Conservation (phyloP, 148 eudicot genomes). For the Amaranthus hypochondriacus region DNA sequence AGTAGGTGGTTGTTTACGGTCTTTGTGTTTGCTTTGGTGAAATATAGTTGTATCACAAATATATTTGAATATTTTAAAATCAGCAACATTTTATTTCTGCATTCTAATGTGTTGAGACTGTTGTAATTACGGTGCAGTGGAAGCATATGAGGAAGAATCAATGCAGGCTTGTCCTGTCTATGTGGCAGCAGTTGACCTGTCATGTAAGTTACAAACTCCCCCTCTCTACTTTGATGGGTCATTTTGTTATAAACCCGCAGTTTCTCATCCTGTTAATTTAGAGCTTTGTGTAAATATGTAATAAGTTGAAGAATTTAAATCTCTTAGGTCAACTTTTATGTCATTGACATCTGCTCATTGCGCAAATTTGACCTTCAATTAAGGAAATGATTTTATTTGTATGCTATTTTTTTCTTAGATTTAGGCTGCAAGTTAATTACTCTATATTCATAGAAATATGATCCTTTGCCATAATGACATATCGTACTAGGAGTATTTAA, state of each 20-base stretch:
- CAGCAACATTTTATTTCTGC: background rate
- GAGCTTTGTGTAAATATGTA: background rate
- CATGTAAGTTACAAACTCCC: slow-evolving; percentile 52
- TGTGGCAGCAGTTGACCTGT: slow-evolving; percentile 77
- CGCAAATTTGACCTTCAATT: background rate
- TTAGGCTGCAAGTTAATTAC: background rate
- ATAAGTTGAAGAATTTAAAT: background rate
- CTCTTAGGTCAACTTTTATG: background rate
- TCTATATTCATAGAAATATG: too few species aligned
- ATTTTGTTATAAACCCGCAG: background rate
- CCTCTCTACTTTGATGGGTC: background rate
- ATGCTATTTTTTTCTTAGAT: background rate
- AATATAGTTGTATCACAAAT: background rate
- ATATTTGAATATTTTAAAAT: slow-evolving; percentile 1
- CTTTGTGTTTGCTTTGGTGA: background rate
- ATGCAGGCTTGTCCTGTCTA: slow-evolving; percentile 83
- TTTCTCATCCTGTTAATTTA: background rate
- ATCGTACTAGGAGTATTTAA: too few species aligned
- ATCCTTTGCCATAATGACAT: too few species aligned
- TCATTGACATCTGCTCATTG: background rate
- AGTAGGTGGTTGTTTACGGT: too few species aligned
- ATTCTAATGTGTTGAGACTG: background rate
- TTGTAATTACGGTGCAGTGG: slow-evolving; percentile 38
- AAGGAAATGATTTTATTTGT: background rate
- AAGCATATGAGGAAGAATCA: slow-evolving; percentile 58